Evolutionary conservation across 768 basidiomycete genomes (phyloP).

Genomic region (Stropharia rugosoannulata): DNA sequence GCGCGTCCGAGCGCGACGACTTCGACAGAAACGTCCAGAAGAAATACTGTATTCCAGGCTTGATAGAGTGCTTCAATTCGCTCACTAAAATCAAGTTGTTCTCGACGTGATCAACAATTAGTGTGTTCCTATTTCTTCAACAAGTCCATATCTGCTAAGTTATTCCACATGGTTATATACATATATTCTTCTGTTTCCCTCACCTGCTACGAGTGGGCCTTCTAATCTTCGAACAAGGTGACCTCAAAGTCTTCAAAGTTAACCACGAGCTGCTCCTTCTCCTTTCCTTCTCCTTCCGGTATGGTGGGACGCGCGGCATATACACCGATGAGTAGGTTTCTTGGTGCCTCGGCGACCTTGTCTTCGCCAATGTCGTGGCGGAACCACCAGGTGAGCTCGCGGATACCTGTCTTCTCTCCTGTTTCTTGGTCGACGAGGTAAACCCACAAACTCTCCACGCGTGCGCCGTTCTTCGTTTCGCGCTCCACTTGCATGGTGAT

Average conservation of each 20-base stretch:
- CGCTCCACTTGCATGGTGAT: constrained; percentile 28
- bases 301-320: constrained; percentile 28
- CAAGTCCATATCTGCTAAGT: not conserved
- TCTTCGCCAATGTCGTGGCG: constrained; percentile 23
- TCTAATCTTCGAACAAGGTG: constrained; percentile 29
- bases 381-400: constrained; percentile 33
- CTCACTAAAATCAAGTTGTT: too few relatives aligned
- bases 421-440: constrained; percentile 28
- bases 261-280: constrained; percentile 25
- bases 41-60: too few relatives aligned
- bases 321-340: constrained; percentile 24
- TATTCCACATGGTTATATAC: not conserved
- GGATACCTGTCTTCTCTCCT: constrained; percentile 28
- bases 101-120: too few relatives aligned
- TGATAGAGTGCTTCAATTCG: too few relatives aligned
- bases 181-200: not conserved
- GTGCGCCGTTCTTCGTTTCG: constrained; percentile 25
- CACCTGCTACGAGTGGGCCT: too few relatives aligned
- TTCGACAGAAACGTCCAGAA: too few relatives aligned
- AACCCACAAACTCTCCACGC: constrained; percentile 31
- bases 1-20: too few relatives aligned
- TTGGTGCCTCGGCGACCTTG: constrained; percentile 3
- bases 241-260: constrained; percentile 28
- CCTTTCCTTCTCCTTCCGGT: constrained; percentile 24
- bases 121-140: not conserved